These are phyloP conservation scores for Mucor mucedo DNA, from an alignment of 371 early-diverging fungal genomes.

Conservation along the genomic window DNA sequence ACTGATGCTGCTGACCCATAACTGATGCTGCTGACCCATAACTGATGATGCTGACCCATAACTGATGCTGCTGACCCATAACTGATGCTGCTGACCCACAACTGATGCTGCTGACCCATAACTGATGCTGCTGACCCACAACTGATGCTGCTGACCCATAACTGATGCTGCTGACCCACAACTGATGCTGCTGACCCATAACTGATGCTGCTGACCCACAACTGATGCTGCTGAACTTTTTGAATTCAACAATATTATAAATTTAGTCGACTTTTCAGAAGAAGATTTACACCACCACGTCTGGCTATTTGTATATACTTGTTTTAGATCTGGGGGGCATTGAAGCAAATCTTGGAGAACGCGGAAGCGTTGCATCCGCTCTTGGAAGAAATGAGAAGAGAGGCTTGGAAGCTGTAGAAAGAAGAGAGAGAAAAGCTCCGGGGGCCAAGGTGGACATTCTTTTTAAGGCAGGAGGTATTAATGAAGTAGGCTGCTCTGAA, in stretches of 20 bases:
- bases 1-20: too few relatives aligned
- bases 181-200: too few relatives aligned
- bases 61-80: too few relatives aligned
- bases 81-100: too few relatives aligned
- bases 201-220: too few relatives aligned
- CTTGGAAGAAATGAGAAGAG: constrained; percentile 8
- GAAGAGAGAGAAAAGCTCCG: constrained; percentile 7
- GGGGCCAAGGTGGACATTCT: constrained; percentile 12
- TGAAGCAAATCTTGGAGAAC: constrained; percentile 6
- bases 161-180: too few relatives aligned
- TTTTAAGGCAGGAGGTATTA: constrained; percentile 1
- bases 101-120: too few relatives aligned
- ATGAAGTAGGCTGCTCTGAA: constrained; percentile 9
- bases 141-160: too few relatives aligned
- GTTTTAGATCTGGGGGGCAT: not conserved
- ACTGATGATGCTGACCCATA: too few relatives aligned
- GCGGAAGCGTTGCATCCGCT: constrained; percentile 8
- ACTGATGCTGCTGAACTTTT: constrained; percentile 8
- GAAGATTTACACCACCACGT: constrained; percentile 1
- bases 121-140: too few relatives aligned
- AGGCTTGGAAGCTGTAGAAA: constrained; percentile 4
- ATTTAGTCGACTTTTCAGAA: constrained; percentile 7
- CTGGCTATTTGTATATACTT: constrained; percentile 5
- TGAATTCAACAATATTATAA: constrained; percentile 2
- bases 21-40: too few relatives aligned